These are phyloP conservation scores for Penicillium rolfsii DNA, from an alignment of 2,329 filamentous ascomycete species.

Conservation along the genomic window DNA sequence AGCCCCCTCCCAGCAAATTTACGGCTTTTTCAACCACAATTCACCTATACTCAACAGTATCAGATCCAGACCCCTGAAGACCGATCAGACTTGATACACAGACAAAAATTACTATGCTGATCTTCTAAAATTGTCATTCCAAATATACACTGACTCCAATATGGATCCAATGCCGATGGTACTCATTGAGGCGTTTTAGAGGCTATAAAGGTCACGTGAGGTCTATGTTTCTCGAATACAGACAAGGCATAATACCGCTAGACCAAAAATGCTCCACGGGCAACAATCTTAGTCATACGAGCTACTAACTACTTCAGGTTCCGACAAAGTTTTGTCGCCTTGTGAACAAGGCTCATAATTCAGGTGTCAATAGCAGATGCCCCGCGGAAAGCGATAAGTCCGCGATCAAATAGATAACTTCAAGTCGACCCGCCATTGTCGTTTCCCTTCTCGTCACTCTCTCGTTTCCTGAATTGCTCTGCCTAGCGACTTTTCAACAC, in stretches of 20 bases:
- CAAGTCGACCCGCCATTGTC: slow-evolving; percentile 19
- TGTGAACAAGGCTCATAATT: neutral
- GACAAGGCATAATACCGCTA: no score
- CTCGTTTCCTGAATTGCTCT: slow-evolving; percentile 1
- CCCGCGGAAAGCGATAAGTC: slow-evolving; percentile 19
- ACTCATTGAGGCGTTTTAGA: neutral
- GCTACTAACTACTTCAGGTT: no score
- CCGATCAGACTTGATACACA: neutral
- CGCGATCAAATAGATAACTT: slow-evolving; percentile 23
- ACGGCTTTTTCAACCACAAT: neutral
- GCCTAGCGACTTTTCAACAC: neutral
- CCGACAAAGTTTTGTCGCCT: neutral
- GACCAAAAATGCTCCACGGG: no score
- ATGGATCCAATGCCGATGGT: neutral
- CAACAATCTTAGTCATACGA: no score
- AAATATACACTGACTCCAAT: neutral
- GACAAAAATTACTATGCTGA: neutral
- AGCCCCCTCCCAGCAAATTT: no score
- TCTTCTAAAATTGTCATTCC: neutral
- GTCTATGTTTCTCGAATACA: no score
- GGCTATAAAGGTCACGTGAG: neutral
- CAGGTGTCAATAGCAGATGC: slow-evolving; percentile 11
- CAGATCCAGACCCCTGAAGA: neutral
- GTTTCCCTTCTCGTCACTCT: slow-evolving; percentile 14
- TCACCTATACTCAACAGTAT: neutral